Evolutionary conservation across 2,329 filamentous ascomycete genomes (phyloP).

Genomic region (Aspergillus ochraceus): DNA sequence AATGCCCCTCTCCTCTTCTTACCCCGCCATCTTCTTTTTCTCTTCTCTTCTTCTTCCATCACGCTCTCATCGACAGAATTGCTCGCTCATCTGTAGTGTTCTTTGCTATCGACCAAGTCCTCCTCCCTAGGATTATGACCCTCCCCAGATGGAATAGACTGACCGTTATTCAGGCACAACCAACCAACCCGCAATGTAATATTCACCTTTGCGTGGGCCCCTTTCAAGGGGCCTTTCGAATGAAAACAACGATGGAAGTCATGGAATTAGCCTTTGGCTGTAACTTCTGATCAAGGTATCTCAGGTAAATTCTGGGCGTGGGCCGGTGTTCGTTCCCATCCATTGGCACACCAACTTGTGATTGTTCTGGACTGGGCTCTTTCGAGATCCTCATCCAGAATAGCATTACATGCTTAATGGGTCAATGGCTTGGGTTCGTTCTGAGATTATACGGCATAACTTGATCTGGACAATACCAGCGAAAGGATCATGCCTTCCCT

Average conservation of each 20-base stretch:
- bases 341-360: conserved; percentile 8
- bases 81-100: background rate
- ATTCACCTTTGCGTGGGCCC: conserved; percentile 12
- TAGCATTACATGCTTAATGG: background rate
- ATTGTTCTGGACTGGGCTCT: conserved; percentile 2
- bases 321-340: conserved; percentile 61
- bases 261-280: conserved; percentile 40
- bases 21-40: conserved; percentile 10
- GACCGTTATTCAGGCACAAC: background rate
- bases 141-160: conserved; percentile 3
- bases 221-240: background rate
- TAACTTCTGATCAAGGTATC: conserved; percentile 50
- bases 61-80: conserved; percentile 7
- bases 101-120: conserved; percentile 16
- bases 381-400: background rate
- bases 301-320: conserved; percentile 56
- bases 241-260: conserved; percentile 33
- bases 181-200: conserved; percentile 24
- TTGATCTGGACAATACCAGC: conserved; percentile 99
- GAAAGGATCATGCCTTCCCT: conserved; percentile 94
- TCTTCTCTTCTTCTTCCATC: conserved; percentile 5
- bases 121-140: conserved; percentile 17
- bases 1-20: conserved; percentile 19
- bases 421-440: conserved; percentile 34
- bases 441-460: conserved; percentile 88